Conservation (phyloP, 2,329 filamentous ascomycete genomes). For the Penicillium sclerotiorum region DNA sequence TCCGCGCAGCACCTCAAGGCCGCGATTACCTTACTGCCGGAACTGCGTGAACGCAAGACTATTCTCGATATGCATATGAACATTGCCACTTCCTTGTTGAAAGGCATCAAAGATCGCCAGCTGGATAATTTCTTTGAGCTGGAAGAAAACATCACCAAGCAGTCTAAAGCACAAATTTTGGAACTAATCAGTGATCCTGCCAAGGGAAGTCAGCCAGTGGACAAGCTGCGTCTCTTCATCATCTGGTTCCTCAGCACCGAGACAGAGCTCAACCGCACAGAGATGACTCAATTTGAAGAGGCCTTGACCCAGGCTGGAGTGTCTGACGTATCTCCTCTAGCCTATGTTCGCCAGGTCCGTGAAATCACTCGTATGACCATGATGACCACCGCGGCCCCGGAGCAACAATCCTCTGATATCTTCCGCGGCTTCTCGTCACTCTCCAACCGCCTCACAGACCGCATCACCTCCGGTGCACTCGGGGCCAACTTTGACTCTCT, state of each 20-base stretch:
- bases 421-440: conserved; percentile 94
- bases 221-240: conserved; percentile 92
- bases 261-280: conserved; percentile 77
- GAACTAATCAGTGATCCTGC: conserved; percentile 79
- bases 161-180: conserved; percentile 84
- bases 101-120: conserved; percentile 91
- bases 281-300: conserved; percentile 85
- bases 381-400: conserved; percentile 77
- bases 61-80: conserved; percentile 99
- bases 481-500: conserved; percentile 88
- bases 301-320: conserved; percentile 72
- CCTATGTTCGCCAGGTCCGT: conserved; percentile 88
- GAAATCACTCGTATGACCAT: conserved; percentile 98
- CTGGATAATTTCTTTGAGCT: conserved; percentile 95
- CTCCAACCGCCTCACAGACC: conserved; percentile 87
- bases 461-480: conserved; percentile 88
- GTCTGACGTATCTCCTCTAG: conserved; percentile 73
- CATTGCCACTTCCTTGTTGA: conserved; percentile 76
- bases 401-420: conserved; percentile 67
- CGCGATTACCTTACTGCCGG: conserved; percentile 88
- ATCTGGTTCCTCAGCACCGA: conserved; percentile 98
- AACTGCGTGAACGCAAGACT: conserved; percentile 89
- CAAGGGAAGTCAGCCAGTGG: conserved; percentile 80
- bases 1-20: conserved; percentile 95
- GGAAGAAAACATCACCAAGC: conserved; percentile 89